Base-by-base conservation (phyloP, 805 yeast genomes). In the Starmerella sirachaensis region DNA sequence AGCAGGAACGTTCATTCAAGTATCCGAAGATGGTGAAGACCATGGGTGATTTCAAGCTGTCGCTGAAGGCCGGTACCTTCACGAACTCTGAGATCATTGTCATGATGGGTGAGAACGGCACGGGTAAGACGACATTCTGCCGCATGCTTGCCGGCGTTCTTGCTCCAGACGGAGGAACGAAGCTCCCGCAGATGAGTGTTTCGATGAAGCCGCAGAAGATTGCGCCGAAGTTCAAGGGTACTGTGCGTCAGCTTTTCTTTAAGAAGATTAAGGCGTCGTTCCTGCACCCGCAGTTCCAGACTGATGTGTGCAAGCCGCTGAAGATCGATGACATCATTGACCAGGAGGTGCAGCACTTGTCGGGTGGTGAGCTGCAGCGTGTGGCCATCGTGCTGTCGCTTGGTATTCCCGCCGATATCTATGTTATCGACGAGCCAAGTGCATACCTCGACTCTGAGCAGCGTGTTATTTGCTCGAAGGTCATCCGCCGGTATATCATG, bases 31-130 rank as follows among this genome's bases (percentile, higher is more conserved):
- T 91, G 93, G 56, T 61, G 40, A 86, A 84, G 71, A 85, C 96
- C 30, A 88, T 86, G 68, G 98, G 98, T 57, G 96, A 86, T 62
- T 91, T 91, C 80, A 76, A 74, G 57, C 70, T 91, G 59, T 67
- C 63, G 41, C 78, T 91, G 43, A 79, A 82, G 56, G 56, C 72
- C 31, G 99, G 99, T 65, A 86, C 79, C 42, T 91, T 88, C 65
- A 78, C 93, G 40, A 93, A 91, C 61, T 82, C 95, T 29, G 98
- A 91, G 68, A 91, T 91, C 53, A 71, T 91, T 55, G 98, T 91
- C 41, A 83, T 91, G 95, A 88, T 91, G 94, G 99, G 99, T 60
- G 98, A 91, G 66, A 91, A 91, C 62, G 99, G 99, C 68, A 91
- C 98, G 14, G 99, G 99, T 69, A 91, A 91, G 68, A 91, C 99